phyloP scores from a whole-genome alignment of 2,329 filamentous ascomycete genomes.

The Fusarium sublunatum region DNA sequence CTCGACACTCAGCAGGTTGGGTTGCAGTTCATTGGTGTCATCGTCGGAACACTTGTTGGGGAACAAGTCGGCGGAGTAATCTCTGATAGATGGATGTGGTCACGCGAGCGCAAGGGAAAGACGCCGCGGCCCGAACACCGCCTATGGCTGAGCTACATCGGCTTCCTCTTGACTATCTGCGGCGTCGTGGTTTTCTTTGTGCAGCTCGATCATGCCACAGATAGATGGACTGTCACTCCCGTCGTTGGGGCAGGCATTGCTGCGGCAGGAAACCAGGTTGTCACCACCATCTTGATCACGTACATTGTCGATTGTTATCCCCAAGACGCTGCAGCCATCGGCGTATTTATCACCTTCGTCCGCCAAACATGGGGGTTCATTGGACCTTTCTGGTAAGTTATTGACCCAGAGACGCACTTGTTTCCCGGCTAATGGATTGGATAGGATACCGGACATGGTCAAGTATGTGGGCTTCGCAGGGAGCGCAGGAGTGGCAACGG shows the following conservation, averaged over 20 bases:
- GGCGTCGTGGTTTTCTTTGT: slow-evolving; percentile 67
- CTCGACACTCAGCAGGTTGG: slow-evolving; percentile 69
- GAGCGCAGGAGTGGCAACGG: slow-evolving; percentile 6
- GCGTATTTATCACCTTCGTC: slow-evolving; percentile 68
- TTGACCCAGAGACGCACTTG: neutral
- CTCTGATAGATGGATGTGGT: slow-evolving; percentile 65
- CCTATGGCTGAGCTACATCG: slow-evolving; percentile 67
- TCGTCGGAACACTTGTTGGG: slow-evolving; percentile 67
- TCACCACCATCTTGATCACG: slow-evolving; percentile 69
- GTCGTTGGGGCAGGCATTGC: slow-evolving; percentile 64
- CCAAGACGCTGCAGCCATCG: slow-evolving; percentile 63
- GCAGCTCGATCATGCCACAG: slow-evolving; percentile 56
- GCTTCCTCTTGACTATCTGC: slow-evolving; percentile 61
- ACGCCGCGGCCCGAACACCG: slow-evolving; percentile 53
- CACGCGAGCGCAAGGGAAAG: slow-evolving; percentile 47
- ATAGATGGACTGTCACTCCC: slow-evolving; percentile 66
- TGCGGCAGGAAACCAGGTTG: slow-evolving; percentile 68
- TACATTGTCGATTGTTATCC: slow-evolving; percentile 69
- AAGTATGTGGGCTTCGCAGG: neutral
- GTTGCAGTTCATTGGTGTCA: slow-evolving; percentile 66
- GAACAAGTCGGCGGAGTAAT: slow-evolving; percentile 67
- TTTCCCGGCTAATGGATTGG: neutral
- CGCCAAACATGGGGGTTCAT: slow-evolving; percentile 66
- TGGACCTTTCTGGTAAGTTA: slow-evolving; percentile 47
- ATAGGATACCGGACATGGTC: slow-evolving; percentile 22